A percentile compares a stretch with the other conserved stretches of the same genome.
Conservation (phyloP, 2,329 filamentous ascomycete genomes). For the Proliferodiscus dingleyae region DNA sequence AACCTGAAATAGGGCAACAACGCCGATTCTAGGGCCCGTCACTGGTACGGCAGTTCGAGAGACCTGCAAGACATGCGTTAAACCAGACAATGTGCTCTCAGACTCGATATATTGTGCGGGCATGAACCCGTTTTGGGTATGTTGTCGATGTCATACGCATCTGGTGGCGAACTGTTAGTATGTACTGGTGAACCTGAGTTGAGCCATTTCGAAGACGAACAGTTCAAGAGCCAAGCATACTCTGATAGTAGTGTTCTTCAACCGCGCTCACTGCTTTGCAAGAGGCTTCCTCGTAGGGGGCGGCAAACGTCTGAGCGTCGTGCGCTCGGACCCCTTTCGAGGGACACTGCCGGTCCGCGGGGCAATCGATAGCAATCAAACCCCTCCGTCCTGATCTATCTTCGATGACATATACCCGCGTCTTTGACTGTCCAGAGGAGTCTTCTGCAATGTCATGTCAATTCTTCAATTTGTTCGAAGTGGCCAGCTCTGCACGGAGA, state of each 20-base stretch:
- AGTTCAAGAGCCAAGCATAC: neutral
- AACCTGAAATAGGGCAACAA: neutral
- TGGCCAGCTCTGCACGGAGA: neutral
- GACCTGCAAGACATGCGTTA: no score
- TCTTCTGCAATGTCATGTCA: no score
- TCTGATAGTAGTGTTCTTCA: neutral
- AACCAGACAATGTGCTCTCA: no score
- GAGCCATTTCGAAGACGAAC: neutral
- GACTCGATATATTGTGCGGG: neutral
- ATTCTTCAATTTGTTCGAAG: neutral
- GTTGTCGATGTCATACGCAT: neutral
- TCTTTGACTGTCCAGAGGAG: neutral
- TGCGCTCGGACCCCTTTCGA: neutral
- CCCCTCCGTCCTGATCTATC: neutral
- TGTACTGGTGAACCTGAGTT: no score
- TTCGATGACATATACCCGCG: neutral
- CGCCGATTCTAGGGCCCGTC: neutral
- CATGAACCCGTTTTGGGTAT: neutral
- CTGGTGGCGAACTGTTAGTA: neutral
- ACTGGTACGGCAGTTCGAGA: no score
- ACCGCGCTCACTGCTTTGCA: neutral
- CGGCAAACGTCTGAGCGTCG: constrained; percentile 4
- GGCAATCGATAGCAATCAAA: neutral
- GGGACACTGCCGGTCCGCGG: constrained; percentile 1
- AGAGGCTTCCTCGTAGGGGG: neutral